Percentiles rank a stretch among this genome's conserved stretches.
Evolutionary conservation across 257 asterid species (phyloP).

Genomic region (Ilex asprella): DNA sequence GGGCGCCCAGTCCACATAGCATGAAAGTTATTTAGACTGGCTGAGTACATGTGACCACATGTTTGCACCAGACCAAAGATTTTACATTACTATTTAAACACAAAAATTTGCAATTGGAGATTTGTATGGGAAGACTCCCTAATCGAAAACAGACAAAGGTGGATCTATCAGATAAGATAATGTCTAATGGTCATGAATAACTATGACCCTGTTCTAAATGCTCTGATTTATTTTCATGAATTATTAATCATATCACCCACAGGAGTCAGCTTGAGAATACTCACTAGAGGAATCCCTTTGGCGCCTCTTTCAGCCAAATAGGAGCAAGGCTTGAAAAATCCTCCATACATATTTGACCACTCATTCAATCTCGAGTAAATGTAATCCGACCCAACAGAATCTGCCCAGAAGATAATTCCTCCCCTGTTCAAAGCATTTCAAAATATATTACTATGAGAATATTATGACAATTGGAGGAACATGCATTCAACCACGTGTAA

Average conservation of each 20-base stretch:
- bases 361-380: slow-evolving; percentile 72
- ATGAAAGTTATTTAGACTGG: too few relatives aligned
- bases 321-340: slow-evolving; percentile 81
- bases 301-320: slow-evolving; percentile 77
- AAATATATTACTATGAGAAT: not conserved
- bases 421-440: slow-evolving; percentile 48
- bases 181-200: not conserved
- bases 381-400: slow-evolving; percentile 78
- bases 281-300: slow-evolving; percentile 77
- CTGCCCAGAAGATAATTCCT: slow-evolving; percentile 92
- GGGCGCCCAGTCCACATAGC: too few relatives aligned
- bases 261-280: slow-evolving; percentile 13
- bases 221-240: not conserved
- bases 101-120: too few relatives aligned
- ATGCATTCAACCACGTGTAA: not conserved
- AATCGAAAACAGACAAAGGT: not conserved
- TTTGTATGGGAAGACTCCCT: not conserved
- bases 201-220: slow-evolving; percentile 5
- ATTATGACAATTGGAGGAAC: not conserved
- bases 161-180: not conserved
- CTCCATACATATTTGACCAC: slow-evolving; percentile 67
- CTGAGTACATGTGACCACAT: too few relatives aligned
- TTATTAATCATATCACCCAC: not conserved
- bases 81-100: too few relatives aligned
- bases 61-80: too few relatives aligned